Evolutionary conservation across 208 protist genomes (phyloP).

Genomic region (Leishmania aethiopica): DNA sequence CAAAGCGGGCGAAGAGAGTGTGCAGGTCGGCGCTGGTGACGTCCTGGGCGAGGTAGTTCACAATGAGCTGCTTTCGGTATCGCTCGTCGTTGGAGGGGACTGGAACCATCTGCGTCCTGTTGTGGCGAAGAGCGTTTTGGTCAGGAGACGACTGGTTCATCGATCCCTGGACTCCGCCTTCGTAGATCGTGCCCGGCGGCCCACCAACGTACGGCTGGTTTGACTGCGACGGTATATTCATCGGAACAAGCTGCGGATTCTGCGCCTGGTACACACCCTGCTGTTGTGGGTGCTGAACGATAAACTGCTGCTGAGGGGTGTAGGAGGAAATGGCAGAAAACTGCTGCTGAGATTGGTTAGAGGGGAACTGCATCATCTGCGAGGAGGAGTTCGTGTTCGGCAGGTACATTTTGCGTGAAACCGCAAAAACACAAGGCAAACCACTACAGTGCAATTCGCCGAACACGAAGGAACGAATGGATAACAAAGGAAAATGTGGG

Average conservation of each 20-base stretch:
- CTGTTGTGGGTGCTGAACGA: constrained; percentile 40
- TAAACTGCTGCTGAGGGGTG: constrained; percentile 32
- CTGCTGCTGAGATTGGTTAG: constrained; percentile 41
- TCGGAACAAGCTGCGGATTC: constrained; percentile 36
- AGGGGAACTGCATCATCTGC: constrained; percentile 37
- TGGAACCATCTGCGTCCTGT: constrained; percentile 39
- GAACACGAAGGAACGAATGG: not conserved
- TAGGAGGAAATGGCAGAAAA: constrained; percentile 41
- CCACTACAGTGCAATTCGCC: not conserved
- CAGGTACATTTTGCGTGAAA: constrained; percentile 28
- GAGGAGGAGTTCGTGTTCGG: constrained; percentile 26
- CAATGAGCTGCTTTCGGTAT: constrained; percentile 79
- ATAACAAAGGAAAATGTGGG: not conserved
- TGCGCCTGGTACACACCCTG: constrained; percentile 38
- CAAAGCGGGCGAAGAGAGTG: constrained; percentile 71
- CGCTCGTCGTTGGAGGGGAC: constrained; percentile 57
- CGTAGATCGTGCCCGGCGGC: constrained; percentile 21
- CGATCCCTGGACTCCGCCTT: constrained; percentile 27
- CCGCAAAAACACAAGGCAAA: not conserved
- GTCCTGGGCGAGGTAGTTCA: constrained; percentile 78
- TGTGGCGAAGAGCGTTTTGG: constrained; percentile 24
- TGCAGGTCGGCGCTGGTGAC: constrained; percentile 65
- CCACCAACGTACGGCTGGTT: constrained; percentile 42
- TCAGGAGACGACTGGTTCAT: constrained; percentile 30
- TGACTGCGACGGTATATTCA: constrained; percentile 42